Evolutionary conservation across 2,329 filamentous ascomycete species (phyloP), one percentile per base, ranked within the genome.

Genomic region (Balansia obtecta): DNA sequence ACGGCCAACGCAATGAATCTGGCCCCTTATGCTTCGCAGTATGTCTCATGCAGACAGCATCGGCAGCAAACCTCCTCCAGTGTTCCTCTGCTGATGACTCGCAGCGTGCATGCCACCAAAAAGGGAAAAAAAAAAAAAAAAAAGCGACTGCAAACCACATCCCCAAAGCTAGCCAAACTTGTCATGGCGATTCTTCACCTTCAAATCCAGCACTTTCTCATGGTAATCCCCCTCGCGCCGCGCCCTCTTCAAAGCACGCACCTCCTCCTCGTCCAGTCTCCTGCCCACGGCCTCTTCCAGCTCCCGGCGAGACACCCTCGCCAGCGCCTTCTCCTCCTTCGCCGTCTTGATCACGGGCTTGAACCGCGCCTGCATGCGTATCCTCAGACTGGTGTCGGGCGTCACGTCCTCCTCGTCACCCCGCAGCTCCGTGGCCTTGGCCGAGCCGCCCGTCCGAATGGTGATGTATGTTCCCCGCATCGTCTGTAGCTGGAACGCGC

Each of bases 351-450:
- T 67, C 55, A 79, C 78, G 9, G 91, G 90, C 73, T 96, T 96
- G 72, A 95, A 97, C 47, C 87, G 77, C 20, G 91, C 88, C 70
- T 97, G 91, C 90, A 97, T 96, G 49, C 90, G 85, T 59, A 97
- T 79, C 46, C 88, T 77, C 53, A 95, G 65, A 7, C 82, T 85
- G 10, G 87, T 88, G 58, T 77, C 78, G 61, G 86, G 86, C 4
- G 73, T 77, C 47, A 82, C 79, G 9, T 71, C 69, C 13, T 83
- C 79, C 8, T 80, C 84, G 64, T 95, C 88, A 46, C 88, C 89
- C 33, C 88, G 80, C 12, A 94, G 73, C 57, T 90, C 84, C 38
- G 70, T 72, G 1, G 69, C 60, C 52, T 76, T 77, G 18, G 71
- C 69, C 13, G 71, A 70, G 22, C 68, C 70, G 10, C 71, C 68